Evolutionary conservation across 768 basidiomycete species (phyloP), one percentile per base, ranked within the genome.

Genomic region (Boletellus sp.): DNA sequence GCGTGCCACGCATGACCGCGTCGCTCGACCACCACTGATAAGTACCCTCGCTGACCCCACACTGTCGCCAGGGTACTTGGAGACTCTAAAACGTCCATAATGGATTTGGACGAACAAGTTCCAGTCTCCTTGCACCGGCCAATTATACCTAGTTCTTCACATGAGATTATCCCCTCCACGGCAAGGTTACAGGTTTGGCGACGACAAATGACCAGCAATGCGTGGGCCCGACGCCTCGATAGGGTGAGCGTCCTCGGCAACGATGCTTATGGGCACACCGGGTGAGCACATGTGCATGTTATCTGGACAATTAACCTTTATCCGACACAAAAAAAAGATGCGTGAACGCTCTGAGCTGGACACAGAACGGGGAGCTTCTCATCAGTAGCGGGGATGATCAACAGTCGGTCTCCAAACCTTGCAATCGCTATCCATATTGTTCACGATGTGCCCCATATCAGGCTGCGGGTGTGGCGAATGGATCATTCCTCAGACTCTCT

Each of bases 391-490:
- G 87, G 19, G 89, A 90, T 60, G 87, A 90, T 61, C 80, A 76
- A 37, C 85, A 84, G 80, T 79, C 48, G 40, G 75, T 68, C 17
- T 37, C 17, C 20, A 13, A n/a, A n/a, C 19, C 44, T 28, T 20
- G 26, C 31, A n/a, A 20, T 40, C 26, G 3, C n/a, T 42, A 37
- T 42, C 39, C 39, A 17, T 35, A n/a, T 50, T 36, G 33, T 31
- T 52, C 8, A 53, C 42, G 39, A 54, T 32, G 15, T 42, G 31
- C 36, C 41, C 28, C 38, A 5, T 34, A 17, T 19, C 54, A 87
- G 86, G 32, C 77, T 94, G 22, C 81, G 89, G 60, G 74, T 94
- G 52, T 95, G 92, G 92, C 72, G 78, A 37, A 78, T 89, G 61
- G 80, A 87, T 59, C 54, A 51, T 32, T 57, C 55, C 36, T 56